phyloP scores from a whole-genome alignment of 73 alveolate species.

The Tetrahymena elliotti region DNA sequence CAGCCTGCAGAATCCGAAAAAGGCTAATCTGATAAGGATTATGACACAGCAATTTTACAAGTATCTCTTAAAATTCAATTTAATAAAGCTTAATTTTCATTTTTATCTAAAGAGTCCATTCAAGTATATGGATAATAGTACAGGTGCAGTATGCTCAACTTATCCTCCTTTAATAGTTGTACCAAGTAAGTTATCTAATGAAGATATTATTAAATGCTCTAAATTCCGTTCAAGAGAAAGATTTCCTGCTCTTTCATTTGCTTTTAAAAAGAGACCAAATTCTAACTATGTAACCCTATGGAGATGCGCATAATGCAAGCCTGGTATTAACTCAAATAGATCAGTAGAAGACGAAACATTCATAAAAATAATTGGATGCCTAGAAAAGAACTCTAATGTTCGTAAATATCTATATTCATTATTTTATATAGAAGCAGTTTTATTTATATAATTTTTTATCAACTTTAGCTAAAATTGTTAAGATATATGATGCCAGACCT shows the following conservation, averaged over 20 bases:
- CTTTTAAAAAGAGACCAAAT: neutral
- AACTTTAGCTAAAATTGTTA: neutral
- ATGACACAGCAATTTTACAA: neutral
- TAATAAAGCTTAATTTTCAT: neutral
- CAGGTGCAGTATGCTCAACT: constrained; percentile 18
- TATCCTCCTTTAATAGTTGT: constrained; percentile 23
- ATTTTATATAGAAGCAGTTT: neutral
- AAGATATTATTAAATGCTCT: neutral
- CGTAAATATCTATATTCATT: neutral
- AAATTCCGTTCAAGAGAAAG: constrained; percentile 43
- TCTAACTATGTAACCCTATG: constrained; percentile 7
- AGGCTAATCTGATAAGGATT: neutral
- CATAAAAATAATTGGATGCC: constrained; percentile 1
- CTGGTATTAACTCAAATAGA: constrained; percentile 32
- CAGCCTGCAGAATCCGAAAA: neutral
- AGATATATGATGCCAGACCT: constrained; percentile 85
- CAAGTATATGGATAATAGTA: constrained; percentile 19
- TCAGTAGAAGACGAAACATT: constrained; percentile 30
- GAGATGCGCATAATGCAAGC: constrained; percentile 36
- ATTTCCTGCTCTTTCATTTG: constrained; percentile 27
- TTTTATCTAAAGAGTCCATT: neutral
- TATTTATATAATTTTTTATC: too few species aligned
- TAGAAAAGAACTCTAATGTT: neutral
- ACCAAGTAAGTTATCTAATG: constrained; percentile 24
- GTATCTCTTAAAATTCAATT: neutral